Base-by-base conservation (phyloP, 768 basidiomycete species). In the Mycena vitilis region DNA sequence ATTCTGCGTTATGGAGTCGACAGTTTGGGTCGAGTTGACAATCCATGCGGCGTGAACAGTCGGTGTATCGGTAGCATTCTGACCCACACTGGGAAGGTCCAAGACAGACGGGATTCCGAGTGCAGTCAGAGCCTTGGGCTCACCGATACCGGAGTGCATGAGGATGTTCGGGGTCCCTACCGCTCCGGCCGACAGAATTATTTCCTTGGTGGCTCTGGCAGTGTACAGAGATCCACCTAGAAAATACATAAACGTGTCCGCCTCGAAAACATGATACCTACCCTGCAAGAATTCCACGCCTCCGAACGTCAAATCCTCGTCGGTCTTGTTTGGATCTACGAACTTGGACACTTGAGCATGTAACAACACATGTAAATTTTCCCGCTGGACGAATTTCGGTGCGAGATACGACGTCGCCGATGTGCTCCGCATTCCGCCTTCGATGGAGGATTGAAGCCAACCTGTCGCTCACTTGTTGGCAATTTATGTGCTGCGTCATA, bases 161-260 rank as follows among this genome's bases (percentile, higher is more conserved):
- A 79, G 60, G 7, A 79, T 75, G 15, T 69, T 69, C 16, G 78
- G 74, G 3, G 78, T 78, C 18, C 75, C 77, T 61, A 79, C 69
- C 5, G 78, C 63, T 9, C 80, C 80, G 4, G 78, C 78, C 4
- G 79, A 79, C 15, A 80, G 68, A 36, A 80, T 77, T 37, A 81
- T 57, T 42, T 80, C 79, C 40, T 76, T 78, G 2, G 23, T 47
- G 0, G 79, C 79, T 5, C 56, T 63, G 4, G 75, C 60, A 25
- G 52, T 37, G 53, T 30, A 64, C 64, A 20, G 37, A 49, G 37
- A 51, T 13, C 40, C 38, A 1, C n/a, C 56, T 65, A 20, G 2
- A 34, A 11, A 16, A 45, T 45, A 45, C 20, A 18, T 18, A 16
- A 16, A 16, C 40, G 16, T 42, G 40, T 12, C 2, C 18, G 4